Evolutionary conservation across 129 eudicot genomes (phyloP).

Genomic region (Centrapalus pauciflorus): DNA sequence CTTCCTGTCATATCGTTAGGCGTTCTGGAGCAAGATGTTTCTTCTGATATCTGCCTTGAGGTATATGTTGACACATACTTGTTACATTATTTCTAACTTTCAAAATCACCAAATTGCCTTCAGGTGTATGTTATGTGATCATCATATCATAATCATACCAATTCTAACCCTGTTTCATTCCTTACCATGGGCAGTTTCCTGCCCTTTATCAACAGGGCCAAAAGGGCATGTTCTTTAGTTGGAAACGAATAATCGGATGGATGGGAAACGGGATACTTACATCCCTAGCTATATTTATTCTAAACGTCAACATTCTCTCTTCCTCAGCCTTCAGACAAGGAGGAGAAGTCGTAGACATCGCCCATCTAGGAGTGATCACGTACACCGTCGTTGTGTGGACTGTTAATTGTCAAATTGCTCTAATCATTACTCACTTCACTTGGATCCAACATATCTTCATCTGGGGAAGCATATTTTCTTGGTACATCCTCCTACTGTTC

Average conservation of each 20-base stretch:
- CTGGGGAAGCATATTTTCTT: constrained; percentile 51
- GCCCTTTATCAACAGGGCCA: constrained; percentile 53
- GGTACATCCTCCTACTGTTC: constrained; percentile 39
- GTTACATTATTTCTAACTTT: background rate
- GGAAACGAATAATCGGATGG: constrained; percentile 55
- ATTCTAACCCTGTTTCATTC: constrained; percentile 2
- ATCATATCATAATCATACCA: too few relatives aligned
- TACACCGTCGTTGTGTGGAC: constrained; percentile 49
- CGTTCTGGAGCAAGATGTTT: constrained; percentile 55
- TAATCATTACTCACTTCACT: constrained; percentile 49
- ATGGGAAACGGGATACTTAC: constrained; percentile 39
- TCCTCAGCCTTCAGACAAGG: constrained; percentile 34
- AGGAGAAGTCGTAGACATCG: constrained; percentile 40
- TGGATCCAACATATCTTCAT: constrained; percentile 57
- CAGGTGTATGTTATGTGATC: too few relatives aligned
- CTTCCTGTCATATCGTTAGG: constrained; percentile 55
- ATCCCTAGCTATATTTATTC: constrained; percentile 39
- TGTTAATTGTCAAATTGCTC: constrained; percentile 47
- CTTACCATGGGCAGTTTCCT: constrained; percentile 37
- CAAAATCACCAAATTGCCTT: background rate
- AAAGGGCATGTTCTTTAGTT: constrained; percentile 36
- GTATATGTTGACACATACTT: constrained; percentile 19
- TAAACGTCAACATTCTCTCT: constrained; percentile 38
- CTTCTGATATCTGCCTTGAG: constrained; percentile 52
- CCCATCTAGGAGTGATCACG: constrained; percentile 42